Base-by-base conservation (phyloP, 2,329 filamentous ascomycete species). In the Myriosclerotinia scirpicola region DNA sequence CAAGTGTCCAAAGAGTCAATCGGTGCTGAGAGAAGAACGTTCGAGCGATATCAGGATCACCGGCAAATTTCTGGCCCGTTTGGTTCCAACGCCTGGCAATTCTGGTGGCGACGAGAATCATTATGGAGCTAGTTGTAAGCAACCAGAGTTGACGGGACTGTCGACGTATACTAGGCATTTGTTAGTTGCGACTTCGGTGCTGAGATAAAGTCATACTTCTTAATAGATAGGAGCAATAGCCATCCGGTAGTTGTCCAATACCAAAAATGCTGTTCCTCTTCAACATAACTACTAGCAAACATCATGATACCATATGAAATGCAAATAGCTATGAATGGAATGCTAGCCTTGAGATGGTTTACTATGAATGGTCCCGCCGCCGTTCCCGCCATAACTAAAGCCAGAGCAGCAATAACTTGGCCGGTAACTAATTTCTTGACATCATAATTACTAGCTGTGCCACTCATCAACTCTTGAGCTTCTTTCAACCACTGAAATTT, bases 231-330 rank as follows among this genome's bases (percentile, higher is more conserved):
- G 40, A 82, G 80, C 1, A 81, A 78, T 42, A 90, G 75, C 91
- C 91, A 96, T 8, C 86, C 84, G 0, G 90, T 88, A 0, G 89
- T 85, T 1, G 87, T 79, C 93, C 94, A 98, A 79, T 99, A 98
- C 95, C 95, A 99, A 76, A 97, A 97, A 72, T 98, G 92, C 60
- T 99, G 95, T 77, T 99, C 95, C 79, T 99, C 95, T 78, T 99
- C 95, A 2, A 99, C 92, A 77, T 95, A 99, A 75, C 93, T 98
- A 76, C 92, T 97, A 12, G 93, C 94, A 79, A 98, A 98, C 93
- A 98, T 98, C 87, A 97, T 96, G 48, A 86, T 77, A 1, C 89
- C 87, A 75, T 98, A 97, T 0, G 84, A 77, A 0, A 88, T 58
- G 0, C 84, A 84, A 40, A 87, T 80, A 2, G 83, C 69, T 4